Percentiles rank a stretch among this genome's conserved stretches.
Evolutionary conservation across 2,329 filamentous ascomycete genomes (phyloP).

Genomic region (Diaporthe citri): DNA sequence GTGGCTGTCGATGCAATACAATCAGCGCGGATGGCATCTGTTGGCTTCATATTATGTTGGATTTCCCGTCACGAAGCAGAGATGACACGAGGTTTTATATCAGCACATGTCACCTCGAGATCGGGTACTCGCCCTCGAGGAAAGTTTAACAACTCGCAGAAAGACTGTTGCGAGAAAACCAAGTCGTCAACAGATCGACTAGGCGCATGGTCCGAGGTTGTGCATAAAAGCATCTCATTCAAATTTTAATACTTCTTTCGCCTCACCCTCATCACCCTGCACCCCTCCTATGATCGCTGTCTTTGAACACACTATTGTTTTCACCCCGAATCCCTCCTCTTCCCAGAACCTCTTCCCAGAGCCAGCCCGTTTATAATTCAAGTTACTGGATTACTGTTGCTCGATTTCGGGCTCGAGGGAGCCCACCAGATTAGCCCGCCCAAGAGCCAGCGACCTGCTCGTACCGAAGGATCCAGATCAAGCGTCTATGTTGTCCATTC

Average conservation of each 20-base stretch:
- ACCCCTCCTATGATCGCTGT: background rate
- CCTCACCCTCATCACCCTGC: background rate
- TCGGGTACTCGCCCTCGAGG: no score
- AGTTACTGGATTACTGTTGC: background rate
- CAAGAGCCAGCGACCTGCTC: background rate
- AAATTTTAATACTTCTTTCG: slow-evolving; percentile 19
- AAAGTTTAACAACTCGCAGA: background rate
- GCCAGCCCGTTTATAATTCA: background rate
- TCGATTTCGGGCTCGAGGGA: background rate
- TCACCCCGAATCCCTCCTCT: background rate
- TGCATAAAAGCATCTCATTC: slow-evolving; percentile 13
- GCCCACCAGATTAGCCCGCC: background rate
- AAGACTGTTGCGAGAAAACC: background rate
- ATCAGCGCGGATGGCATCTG: background rate
- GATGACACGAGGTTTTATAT: background rate
- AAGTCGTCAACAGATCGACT: background rate
- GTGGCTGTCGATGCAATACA: background rate
- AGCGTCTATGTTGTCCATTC: background rate
- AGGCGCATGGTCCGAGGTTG: background rate
- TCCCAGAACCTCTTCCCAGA: background rate
- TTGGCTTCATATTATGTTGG: background rate
- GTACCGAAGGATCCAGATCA: background rate
- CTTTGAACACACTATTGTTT: background rate
- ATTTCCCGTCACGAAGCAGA: background rate
- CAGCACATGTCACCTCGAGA: background rate